Conservation (phyloP, 306 rosid genomes). For the Malus sylvestris region DNA sequence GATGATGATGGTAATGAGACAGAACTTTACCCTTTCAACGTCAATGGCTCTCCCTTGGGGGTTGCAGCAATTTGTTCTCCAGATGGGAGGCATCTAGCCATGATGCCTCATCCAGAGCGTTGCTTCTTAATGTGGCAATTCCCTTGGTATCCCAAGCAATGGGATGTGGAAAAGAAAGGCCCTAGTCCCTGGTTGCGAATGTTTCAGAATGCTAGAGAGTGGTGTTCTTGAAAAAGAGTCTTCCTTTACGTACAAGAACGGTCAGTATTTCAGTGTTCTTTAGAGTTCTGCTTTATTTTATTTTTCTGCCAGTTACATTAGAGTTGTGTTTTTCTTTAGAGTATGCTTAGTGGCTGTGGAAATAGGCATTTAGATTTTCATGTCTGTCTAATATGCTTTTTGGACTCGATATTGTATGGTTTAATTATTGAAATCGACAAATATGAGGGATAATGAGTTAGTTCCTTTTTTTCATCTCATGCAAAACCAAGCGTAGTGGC, state of each 20-base stretch:
- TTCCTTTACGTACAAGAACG: not conserved
- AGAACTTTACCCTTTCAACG: constrained; percentile 74
- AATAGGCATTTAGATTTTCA: not conserved
- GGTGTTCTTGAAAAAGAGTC: constrained; percentile 17
- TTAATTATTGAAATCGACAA: not conserved
- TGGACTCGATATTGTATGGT: not conserved
- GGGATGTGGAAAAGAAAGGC: constrained; percentile 71
- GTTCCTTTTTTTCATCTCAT: no score
- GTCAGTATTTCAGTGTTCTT: not conserved
- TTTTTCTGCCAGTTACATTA: not conserved
- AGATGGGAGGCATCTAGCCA: constrained; percentile 87
- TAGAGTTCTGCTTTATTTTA: not conserved
- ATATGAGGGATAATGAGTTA: not conserved
- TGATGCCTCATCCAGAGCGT: constrained; percentile 99
- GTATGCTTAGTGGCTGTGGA: not conserved
- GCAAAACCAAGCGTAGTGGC: no score
- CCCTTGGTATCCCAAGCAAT: constrained; percentile 86
- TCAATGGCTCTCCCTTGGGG: constrained; percentile 84
- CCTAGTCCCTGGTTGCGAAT: constrained; percentile 90
- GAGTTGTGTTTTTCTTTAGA: not conserved
- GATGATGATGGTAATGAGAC: constrained; percentile 81
- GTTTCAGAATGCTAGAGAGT: constrained; percentile 63
- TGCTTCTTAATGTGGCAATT: constrained; percentile 96
- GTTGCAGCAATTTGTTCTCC: constrained; percentile 89
- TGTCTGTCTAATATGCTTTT: not conserved